Evolutionary conservation across 2,329 filamentous ascomycete genomes (phyloP).

Genomic region (Passalora sequoiae): DNA sequence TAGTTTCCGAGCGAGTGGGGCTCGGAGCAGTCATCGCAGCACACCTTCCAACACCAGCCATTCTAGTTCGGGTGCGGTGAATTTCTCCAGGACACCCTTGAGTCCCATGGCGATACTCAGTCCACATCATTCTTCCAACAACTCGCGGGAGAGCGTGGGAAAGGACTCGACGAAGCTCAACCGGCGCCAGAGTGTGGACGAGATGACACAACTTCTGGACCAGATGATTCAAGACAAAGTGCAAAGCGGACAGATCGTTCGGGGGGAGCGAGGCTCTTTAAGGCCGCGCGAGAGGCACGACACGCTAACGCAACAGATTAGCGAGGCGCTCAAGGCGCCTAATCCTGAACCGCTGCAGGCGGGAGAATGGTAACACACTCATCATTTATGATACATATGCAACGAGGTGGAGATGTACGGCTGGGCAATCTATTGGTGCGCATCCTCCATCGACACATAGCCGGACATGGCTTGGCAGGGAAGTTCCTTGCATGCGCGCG

Average conservation of each 20-base stretch:
- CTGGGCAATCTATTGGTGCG: too few relatives aligned
- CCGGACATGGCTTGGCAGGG: too few relatives aligned
- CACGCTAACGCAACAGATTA: slow-evolving; percentile 14
- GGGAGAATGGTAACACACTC: too few relatives aligned
- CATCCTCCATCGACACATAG: too few relatives aligned
- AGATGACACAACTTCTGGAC: slow-evolving; percentile 88
- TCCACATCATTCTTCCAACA: slow-evolving; percentile 17
- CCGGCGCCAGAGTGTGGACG: slow-evolving; percentile 65
- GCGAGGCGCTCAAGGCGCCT: slow-evolving; percentile 4
- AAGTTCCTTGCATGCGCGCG: too few relatives aligned
- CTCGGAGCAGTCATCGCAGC: slow-evolving; percentile 21
- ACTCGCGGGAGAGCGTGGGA: slow-evolving; percentile 15
- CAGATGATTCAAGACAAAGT: slow-evolving; percentile 93
- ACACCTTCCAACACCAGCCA: slow-evolving; percentile 23
- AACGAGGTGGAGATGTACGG: too few relatives aligned
- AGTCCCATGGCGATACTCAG: slow-evolving; percentile 29
- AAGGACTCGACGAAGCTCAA: slow-evolving; percentile 12
- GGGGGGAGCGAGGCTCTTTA: slow-evolving; percentile 62
- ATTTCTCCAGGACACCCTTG: slow-evolving; percentile 28
- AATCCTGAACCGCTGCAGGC: too few relatives aligned
- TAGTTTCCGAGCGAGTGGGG: slow-evolving; percentile 8
- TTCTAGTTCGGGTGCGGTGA: slow-evolving; percentile 25
- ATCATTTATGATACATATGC: too few relatives aligned
- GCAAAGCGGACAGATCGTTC: slow-evolving; percentile 66
- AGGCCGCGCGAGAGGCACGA: slow-evolving; percentile 38